Conservation (phyloP, 495 filamentous ascomycete genomes). For the Hypoxylon fragiforme region DNA sequence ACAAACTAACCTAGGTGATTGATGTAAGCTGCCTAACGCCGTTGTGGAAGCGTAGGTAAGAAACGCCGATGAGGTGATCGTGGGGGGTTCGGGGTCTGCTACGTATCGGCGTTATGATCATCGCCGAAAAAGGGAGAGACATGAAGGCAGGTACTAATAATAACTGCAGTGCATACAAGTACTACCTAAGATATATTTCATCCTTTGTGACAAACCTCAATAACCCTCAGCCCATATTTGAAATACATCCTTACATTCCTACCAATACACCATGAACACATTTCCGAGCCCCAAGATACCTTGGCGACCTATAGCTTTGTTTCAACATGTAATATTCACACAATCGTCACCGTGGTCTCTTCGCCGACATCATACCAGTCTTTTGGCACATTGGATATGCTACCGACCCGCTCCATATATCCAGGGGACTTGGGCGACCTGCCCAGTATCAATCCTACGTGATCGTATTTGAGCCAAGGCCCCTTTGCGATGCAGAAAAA, state of each 20-base stretch:
- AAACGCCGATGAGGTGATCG: too few species aligned
- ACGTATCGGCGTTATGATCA: slow-evolving; percentile 12
- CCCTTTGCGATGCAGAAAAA: slow-evolving; percentile 19
- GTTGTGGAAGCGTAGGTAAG: too few species aligned
- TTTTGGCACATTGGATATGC: slow-evolving; percentile 4
- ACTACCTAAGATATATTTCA: too few species aligned
- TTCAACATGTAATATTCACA: slow-evolving; percentile 1
- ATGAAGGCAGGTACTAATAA: too few species aligned
- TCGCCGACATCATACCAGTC: slow-evolving; percentile 20
- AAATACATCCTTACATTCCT: too few species aligned
- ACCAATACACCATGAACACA: too few species aligned
- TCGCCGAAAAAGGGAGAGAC: slow-evolving; percentile 16
- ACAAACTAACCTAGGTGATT: too few species aligned
- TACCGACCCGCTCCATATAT: slow-evolving; percentile 19
- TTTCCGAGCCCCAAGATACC: too few species aligned
- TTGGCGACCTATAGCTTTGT: too few species aligned
- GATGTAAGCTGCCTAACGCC: not conserved
- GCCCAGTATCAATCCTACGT: slow-evolving; percentile 17
- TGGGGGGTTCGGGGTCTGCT: slow-evolving; percentile 4
- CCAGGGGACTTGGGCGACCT: slow-evolving; percentile 14
- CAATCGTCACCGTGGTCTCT: slow-evolving; percentile 15
- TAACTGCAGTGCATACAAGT: too few species aligned
- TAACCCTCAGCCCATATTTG: too few species aligned
- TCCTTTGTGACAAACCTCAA: too few species aligned
- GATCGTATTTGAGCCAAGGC: slow-evolving; percentile 9